Evolutionary conservation across 306 rosid genomes (phyloP), one percentile per base, ranked within the genome.

Genomic region (Lotus japonicus): DNA sequence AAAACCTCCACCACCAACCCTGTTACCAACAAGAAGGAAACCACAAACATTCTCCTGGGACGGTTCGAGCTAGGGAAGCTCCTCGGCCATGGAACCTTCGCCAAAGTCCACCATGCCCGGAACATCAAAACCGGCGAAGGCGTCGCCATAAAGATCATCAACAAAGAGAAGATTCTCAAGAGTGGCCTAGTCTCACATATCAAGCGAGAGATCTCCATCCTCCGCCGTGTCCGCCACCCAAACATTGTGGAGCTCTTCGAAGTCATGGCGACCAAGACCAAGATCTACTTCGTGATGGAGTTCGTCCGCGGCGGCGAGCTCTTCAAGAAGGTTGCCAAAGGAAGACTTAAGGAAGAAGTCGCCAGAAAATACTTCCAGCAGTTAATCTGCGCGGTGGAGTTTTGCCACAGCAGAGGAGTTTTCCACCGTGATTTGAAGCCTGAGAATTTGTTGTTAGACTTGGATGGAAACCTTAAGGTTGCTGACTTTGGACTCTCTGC

Each of bases 231-330:
- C 4, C 87, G 89, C 6, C 87, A 84, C 72, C 92, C 92, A 0
- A 77, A 87, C 74, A 83, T 87, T 13, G 92, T 87, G 2, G 81
- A 80, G 13, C 82, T 84, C 28, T 84, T 82, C 43, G 92, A 87
- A 44, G 92, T 87, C 2, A 87, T 87, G 92, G 92, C 89, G 4
- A 84, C 85, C 2, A 80, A 81, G 4, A 52, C 79, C 6, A 87
- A 87, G 85, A 84, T 84, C 78, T 87, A 77, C 72, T 82, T 87
- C 13, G 84, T 81, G 35, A 87, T 87, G 87, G 92, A 87, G 56
- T 87, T 54, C 26, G 81, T 87, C 0, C 79, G 72, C 0, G 92
- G 89, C 12, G 92, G 92, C 2, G 92, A 87, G 68, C 85, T 87
- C 55, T 82, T 87, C 79, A 78, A 77, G 60, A 80, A 82, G 36